These are phyloP conservation scores for Colletotrichum tabaci DNA, from an alignment of 2,329 filamentous ascomycete genomes.

Conservation along the genomic window DNA sequence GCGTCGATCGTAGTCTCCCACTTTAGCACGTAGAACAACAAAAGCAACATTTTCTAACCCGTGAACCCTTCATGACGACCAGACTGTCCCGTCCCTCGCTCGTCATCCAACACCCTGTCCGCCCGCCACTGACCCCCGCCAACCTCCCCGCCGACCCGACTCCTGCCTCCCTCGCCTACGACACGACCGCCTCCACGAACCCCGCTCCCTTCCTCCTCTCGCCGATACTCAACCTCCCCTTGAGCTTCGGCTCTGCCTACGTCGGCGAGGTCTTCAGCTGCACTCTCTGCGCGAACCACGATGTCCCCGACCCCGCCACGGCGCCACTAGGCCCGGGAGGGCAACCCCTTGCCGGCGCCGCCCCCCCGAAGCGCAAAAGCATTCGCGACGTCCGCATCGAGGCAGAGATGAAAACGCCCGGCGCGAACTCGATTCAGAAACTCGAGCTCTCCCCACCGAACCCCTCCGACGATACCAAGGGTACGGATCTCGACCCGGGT, in stretches of 20 bases:
- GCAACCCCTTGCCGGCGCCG: background rate
- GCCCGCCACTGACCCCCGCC: slow-evolving; percentile 58
- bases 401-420: slow-evolving; percentile 95
- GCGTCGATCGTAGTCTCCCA: background rate
- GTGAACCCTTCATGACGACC: slow-evolving; percentile 38
- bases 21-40: background rate
- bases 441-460: slow-evolving; percentile 69
- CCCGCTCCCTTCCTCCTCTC: slow-evolving; percentile 70
- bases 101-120: slow-evolving; percentile 77
- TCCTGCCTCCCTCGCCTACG: slow-evolving; percentile 83
- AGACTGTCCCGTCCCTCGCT: slow-evolving; percentile 88
- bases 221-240: slow-evolving; percentile 84
- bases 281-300: slow-evolving; percentile 96
- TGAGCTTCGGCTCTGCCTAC: slow-evolving; percentile 93
- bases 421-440: slow-evolving; percentile 71
- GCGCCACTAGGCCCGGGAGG: slow-evolving; percentile 18
- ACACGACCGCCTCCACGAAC: slow-evolving; percentile 59
- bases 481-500: slow-evolving; percentile 70
- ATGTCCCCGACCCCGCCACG: slow-evolving; percentile 60
- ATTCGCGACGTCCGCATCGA: slow-evolving; percentile 86
- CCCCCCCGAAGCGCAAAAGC: slow-evolving; percentile 55
- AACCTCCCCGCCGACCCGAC: slow-evolving; percentile 64
- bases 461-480: slow-evolving; percentile 35
- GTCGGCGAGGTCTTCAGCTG: slow-evolving; percentile 96
- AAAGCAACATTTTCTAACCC: background rate